A percentile compares a stretch with the other conserved stretches of the same genome.
These are phyloP conservation scores for Penicillium diatomitis DNA, from an alignment of 495 filamentous ascomycete species.

Conservation along the genomic window DNA sequence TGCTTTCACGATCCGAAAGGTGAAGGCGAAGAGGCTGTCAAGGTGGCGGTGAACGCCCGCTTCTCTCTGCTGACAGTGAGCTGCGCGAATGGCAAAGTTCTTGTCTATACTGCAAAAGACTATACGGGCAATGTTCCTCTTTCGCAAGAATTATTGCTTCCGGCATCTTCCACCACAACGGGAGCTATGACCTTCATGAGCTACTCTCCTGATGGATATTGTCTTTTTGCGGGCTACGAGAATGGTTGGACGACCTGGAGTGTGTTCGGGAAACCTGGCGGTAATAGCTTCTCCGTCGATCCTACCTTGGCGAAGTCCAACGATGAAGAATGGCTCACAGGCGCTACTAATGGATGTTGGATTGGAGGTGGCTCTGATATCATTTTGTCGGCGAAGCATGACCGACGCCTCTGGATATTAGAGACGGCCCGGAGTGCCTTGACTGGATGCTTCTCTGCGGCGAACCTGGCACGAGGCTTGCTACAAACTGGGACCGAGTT, in stretches of 20 bases:
- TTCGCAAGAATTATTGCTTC: conserved; percentile 67
- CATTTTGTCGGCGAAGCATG: conserved; percentile 55
- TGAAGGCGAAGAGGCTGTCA: conserved; percentile 51
- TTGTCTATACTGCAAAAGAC: conserved; percentile 83
- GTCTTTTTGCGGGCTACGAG: conserved; percentile 88
- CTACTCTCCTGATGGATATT: conserved; percentile 96
- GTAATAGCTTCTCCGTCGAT: conserved; percentile 70
- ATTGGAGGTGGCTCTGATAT: conserved; percentile 80
- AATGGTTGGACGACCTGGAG: conserved; percentile 95
- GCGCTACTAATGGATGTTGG: conserved; percentile 71
- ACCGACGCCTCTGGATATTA: conserved; percentile 74
- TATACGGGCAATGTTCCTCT: conserved; percentile 87
- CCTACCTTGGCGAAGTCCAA: conserved; percentile 52
- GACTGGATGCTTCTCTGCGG: conserved; percentile 79
- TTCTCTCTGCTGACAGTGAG: conserved; percentile 89
- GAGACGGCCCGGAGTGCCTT: conserved; percentile 90
- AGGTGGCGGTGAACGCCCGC: conserved; percentile 79
- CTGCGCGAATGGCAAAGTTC: conserved; percentile 69
- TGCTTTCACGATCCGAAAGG: conserved; percentile 73
- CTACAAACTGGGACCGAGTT: conserved; percentile 77
- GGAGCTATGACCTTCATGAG: conserved; percentile 64
- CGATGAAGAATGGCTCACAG: conserved; percentile 69
- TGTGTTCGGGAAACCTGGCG: conserved; percentile 85
- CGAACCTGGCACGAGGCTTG: conserved; percentile 82
- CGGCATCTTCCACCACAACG: conserved; percentile 52